Evolutionary conservation across 1,284 basidiomycete species (phyloP), one percentile per base, ranked within the genome.

Genomic region (Ustilago sp.): DNA sequence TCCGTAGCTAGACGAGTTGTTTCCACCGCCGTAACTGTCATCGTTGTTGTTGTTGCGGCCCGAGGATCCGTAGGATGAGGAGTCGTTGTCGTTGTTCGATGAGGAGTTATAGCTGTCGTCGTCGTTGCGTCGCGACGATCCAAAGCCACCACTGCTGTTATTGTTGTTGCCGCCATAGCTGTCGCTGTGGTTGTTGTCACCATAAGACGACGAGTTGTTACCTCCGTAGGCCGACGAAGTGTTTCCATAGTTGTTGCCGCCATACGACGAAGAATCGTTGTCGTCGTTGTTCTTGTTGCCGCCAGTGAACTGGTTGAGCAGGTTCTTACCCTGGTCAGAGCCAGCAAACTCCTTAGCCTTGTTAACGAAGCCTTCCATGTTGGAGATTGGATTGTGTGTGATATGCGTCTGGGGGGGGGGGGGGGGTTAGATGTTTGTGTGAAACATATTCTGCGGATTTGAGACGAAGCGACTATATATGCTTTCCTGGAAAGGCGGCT

Each of bases 361-460:
- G 75, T 81, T 80, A 63, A 81, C 69, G 68, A 81, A 75, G 32
- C 62, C 59, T 39, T 80, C 77, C 80, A 81, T 81, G 19, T n/a
- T 79, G 74, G n/a, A 3, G 23, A 59, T 38, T 54, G 51, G 32
- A 35, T 41, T 11, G 39, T 35, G 6, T 8, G 7, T 45, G 17
- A 28, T 28, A 28, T 28, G 23, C 23, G 23, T 28, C 23, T 28
- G 23, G 23, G 23, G 23, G 23, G 3, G 32, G 6, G 19, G 19
- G 19, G 19, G 19, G 19, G 19, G 19, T 4, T 50, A 34, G 32
- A 12, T 34, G 28, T 17, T 6, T 11, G 56, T 6, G 41, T 34
- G 17, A 23, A 2, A 11, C 38, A 34, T 4, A 4, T 50, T 2
- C 9, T 13, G 15, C 7, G 45, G 4, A 38, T 38, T 9, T 41